Percentiles rank a stretch among this genome's conserved stretches.
These are phyloP conservation scores for Chaetomidium leptoderma DNA, from an alignment of 495 filamentous ascomycete species.

Conservation along the genomic window DNA sequence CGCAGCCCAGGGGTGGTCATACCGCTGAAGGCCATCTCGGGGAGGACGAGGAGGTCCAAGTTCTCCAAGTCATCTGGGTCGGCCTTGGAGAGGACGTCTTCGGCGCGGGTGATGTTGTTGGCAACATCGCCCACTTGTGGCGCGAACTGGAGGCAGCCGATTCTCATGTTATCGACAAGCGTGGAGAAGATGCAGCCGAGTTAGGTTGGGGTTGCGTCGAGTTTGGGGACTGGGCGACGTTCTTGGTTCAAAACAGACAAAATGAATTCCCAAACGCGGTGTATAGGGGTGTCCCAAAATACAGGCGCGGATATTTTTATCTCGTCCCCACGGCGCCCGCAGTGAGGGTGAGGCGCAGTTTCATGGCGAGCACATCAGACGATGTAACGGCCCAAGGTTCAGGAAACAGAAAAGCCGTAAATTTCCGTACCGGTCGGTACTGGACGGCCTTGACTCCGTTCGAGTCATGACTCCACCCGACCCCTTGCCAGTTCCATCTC, in stretches of 20 bases:
- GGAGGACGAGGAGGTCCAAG: constrained; percentile 72
- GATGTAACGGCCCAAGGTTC: background rate
- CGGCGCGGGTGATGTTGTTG: constrained; percentile 69
- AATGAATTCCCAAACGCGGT: background rate
- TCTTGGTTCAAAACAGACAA: background rate
- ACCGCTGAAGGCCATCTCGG: constrained; percentile 88
- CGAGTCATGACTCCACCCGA: too few species aligned
- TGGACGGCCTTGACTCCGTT: too few species aligned
- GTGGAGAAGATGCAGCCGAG: too few species aligned
- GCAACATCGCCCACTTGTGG: constrained; percentile 70
- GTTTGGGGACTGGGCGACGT: too few species aligned
- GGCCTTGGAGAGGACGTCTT: constrained; percentile 60
- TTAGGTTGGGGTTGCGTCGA: background rate
- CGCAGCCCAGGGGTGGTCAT: constrained; percentile 24
- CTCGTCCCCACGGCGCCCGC: background rate
- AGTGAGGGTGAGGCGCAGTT: constrained; percentile 1
- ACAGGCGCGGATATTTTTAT: constrained; percentile 12
- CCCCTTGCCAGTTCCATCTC: too few species aligned
- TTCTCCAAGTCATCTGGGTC: constrained; percentile 52
- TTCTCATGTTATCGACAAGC: constrained; percentile 74
- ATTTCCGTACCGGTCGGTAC: background rate
- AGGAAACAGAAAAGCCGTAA: background rate
- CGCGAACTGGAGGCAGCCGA: constrained; percentile 77
- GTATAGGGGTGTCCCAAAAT: constrained; percentile 6
- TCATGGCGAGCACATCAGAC: background rate